Evolutionary conservation across 169 alveolate species (phyloP).

Genomic region (Plasmodium berghei): DNA sequence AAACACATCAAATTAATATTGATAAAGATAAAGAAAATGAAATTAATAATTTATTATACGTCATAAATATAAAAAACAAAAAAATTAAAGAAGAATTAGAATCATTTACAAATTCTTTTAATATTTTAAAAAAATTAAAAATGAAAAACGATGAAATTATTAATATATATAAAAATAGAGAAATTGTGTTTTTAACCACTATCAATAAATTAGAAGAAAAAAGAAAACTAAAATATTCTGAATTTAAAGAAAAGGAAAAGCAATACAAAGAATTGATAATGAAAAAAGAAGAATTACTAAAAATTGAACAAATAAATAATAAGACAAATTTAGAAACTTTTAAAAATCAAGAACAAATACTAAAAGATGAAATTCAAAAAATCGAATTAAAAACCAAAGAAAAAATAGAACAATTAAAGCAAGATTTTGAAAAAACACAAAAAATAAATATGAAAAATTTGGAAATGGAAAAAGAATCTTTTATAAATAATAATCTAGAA

Average conservation of each 20-base stretch:
- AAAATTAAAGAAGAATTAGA: slow-evolving; percentile 48
- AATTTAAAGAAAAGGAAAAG: slow-evolving; percentile 57
- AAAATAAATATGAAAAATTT: slow-evolving; percentile 22
- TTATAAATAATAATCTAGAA: slow-evolving; percentile 8
- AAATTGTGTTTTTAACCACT: slow-evolving; percentile 7
- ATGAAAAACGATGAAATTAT: slow-evolving; percentile 64
- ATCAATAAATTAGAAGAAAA: slow-evolving; percentile 53
- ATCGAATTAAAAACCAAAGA: slow-evolving; percentile 29
- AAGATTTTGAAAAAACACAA: slow-evolving; percentile 27
- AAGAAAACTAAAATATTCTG: slow-evolving; percentile 5
- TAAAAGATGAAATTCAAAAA: slow-evolving; percentile 52
- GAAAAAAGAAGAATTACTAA: slow-evolving; percentile 4
- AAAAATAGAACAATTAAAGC: slow-evolving; percentile 8
- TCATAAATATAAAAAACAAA: slow-evolving; percentile 27
- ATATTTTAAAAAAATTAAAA: slow-evolving; percentile 24
- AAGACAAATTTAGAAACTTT: slow-evolving; percentile 19
- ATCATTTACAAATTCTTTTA: slow-evolving; percentile 6
- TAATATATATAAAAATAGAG: slow-evolving; percentile 43
- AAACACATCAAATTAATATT: neutral
- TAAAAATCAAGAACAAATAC: slow-evolving; percentile 11
- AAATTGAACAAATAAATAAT: slow-evolving; percentile 44
- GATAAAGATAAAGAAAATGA: slow-evolving; percentile 6
- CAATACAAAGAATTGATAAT: slow-evolving; percentile 37
- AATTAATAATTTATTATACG: slow-evolving; percentile 13
- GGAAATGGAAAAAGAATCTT: slow-evolving; percentile 21